Base-by-base conservation (phyloP, 148 eudicot genomes). In the Diospyros kaki region DNA sequence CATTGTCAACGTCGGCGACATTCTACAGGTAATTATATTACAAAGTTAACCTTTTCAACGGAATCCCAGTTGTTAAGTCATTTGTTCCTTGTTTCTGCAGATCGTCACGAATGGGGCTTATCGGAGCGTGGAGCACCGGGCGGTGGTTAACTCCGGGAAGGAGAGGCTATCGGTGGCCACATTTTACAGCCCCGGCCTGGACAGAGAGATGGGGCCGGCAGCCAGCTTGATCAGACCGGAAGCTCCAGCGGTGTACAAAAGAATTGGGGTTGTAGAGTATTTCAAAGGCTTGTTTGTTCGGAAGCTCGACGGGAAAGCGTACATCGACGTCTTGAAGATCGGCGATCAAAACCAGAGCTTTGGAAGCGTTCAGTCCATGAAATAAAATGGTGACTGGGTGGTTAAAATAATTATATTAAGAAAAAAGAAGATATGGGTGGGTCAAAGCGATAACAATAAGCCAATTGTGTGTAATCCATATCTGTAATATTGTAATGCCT, bases 81-180 rank as follows among this genome's bases (percentile, higher is more conserved):
- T 28, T 28, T 48, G 1, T 48, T 8, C 43, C 17, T 64, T 50
- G 28, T 38, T 9, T 45, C 51, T 52, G 53, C 6, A 82, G 85
- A 75, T 82, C 10, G 48, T 72, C 45, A 78, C 76, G 1, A 82
- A 82, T 48, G 84, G 84, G 28, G 54, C 75, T 46, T 82, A 82
- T 43, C 69, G 60, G 11, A 82, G 84, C 75, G 58, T 78, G 2
- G 81, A 78, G 74, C 82, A 78, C 38, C 79, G 82, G 1, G 74
- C 75, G 11, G 50, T 66, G 3, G 75, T 82, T 43, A 72, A 82
- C 65, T 51, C 62, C 18, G 11, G 15, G 3, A 78, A 65, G 69
- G 82, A 75, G 70, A 82, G 82, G 62, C 59, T 78, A 38, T 82
- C 85, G 9, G 63, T 78, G 4, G 85, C 85, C 28, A 64, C 82